A percentile compares a stretch with the other conserved stretches of the same genome.
Evolutionary conservation across 148 eudicot genomes (phyloP).

Genomic region (Amaranthus hypochondriacus): DNA sequence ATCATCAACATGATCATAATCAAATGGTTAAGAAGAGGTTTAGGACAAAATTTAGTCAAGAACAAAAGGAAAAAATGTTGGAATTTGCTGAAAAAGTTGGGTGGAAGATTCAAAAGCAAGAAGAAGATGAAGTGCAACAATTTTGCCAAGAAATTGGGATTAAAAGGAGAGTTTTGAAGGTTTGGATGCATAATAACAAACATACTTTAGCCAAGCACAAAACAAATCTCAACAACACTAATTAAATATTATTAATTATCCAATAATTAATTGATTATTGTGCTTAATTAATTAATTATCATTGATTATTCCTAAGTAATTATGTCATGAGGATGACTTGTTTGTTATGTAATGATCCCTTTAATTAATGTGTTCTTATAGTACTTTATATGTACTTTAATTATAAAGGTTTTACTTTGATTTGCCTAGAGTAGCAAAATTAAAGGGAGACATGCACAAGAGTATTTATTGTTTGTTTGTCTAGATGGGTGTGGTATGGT

Average conservation of each 20-base stretch:
- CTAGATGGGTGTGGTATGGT: not conserved
- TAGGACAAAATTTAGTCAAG: conserved; percentile 66
- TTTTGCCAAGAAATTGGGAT: conserved; percentile 65
- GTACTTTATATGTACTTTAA: not conserved
- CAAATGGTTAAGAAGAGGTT: conserved; percentile 46
- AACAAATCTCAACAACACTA: not conserved
- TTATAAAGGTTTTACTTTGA: too few relatives aligned
- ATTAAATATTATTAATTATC: not conserved
- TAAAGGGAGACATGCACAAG: too few relatives aligned
- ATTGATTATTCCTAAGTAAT: not conserved
- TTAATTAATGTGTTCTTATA: not conserved
- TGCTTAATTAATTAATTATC: not conserved
- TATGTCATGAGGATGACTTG: not conserved
- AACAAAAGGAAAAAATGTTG: conserved; percentile 81
- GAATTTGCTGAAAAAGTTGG: conserved; percentile 63
- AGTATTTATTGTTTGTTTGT: not conserved
- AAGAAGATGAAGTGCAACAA: conserved; percentile 47
- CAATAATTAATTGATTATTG: not conserved
- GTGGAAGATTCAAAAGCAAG: conserved; percentile 72
- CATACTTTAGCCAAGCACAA: conserved; percentile 59
- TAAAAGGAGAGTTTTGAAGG: conserved; percentile 73
- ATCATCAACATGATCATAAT: not conserved
- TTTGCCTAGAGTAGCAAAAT: too few relatives aligned
- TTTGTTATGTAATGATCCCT: not conserved
- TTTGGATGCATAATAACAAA: conserved; percentile 98